Evolutionary conservation across 352 stramenopile genomes (phyloP).

Genomic region (Nothophytophthora sp.): DNA sequence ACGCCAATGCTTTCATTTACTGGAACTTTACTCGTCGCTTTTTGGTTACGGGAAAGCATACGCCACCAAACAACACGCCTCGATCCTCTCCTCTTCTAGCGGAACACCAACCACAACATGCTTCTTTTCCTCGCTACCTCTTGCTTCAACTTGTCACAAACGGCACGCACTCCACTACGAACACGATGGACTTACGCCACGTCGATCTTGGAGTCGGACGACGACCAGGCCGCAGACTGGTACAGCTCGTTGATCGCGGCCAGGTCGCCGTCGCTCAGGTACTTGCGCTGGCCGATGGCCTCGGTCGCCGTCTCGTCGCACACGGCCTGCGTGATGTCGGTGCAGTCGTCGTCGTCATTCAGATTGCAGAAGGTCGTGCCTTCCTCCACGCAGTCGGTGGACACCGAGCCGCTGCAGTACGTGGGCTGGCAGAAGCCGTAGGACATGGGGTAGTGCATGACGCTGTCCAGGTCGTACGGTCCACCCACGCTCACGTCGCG

Average conservation of each 20-base stretch:
- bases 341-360: slow-evolving; percentile 68
- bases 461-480: slow-evolving; percentile 64
- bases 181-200: slow-evolving; percentile 12
- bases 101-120: slow-evolving; percentile 28
- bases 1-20: slow-evolving; percentile 16
- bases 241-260: slow-evolving; percentile 50
- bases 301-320: slow-evolving; percentile 58
- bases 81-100: slow-evolving; percentile 19
- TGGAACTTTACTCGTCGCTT: slow-evolving; percentile 21
- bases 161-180: neutral
- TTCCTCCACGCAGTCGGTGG: slow-evolving; percentile 46
- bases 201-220: slow-evolving; percentile 26
- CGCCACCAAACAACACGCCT: slow-evolving; percentile 8
- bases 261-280: slow-evolving; percentile 43
- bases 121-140: slow-evolving; percentile 9
- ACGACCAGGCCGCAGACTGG: slow-evolving; percentile 25
- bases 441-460: slow-evolving; percentile 83
- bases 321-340: slow-evolving; percentile 52
- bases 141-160: neutral
- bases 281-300: slow-evolving; percentile 69
- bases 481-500: slow-evolving; percentile 67
- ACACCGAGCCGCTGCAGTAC: slow-evolving; percentile 42
- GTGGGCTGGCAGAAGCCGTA: slow-evolving; percentile 79
- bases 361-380: slow-evolving; percentile 73
- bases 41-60: slow-evolving; percentile 15